These are phyloP conservation scores for Hanseniaspora occidentalis DNA, from an alignment of 805 yeast genomes.

Conservation along the genomic window DNA sequence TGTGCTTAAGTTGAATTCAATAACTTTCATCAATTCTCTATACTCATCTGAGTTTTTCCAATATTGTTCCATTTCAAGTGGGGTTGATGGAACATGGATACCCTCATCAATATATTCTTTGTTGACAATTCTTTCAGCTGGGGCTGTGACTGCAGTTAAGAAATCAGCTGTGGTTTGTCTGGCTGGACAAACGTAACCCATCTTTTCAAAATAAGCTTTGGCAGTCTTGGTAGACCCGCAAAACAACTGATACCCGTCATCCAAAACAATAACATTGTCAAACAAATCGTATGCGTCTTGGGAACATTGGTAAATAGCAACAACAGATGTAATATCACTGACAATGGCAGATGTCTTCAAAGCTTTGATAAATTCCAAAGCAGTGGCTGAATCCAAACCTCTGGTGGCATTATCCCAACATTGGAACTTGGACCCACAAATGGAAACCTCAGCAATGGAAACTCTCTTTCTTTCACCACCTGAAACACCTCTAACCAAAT, in stretches of 20 bases:
- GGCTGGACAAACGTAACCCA: conserved; percentile 55
- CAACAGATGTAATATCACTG: conserved; percentile 41
- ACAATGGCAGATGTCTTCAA: conserved; percentile 49
- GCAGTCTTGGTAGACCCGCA: conserved; percentile 50
- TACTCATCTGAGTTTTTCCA: conserved; percentile 45
- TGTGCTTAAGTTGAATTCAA: conserved; percentile 28
- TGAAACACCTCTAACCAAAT: conserved; percentile 57
- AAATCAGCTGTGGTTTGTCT: conserved; percentile 65
- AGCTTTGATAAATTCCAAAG: conserved; percentile 59
- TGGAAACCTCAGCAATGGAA: conserved; percentile 65
- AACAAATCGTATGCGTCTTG: conserved; percentile 53
- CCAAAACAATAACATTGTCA: conserved; percentile 49
- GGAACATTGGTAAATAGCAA: conserved; percentile 61
- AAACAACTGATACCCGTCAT: conserved; percentile 49
- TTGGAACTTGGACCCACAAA: conserved; percentile 49
- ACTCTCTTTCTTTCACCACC: conserved; percentile 85
- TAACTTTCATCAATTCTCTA: conserved; percentile 28
- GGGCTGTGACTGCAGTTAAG: conserved; percentile 57
- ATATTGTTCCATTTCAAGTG: conserved; percentile 45
- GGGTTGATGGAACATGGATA: conserved; percentile 42
- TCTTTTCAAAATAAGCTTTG: conserved; percentile 41
- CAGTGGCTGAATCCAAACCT: conserved; percentile 78
- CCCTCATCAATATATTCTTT: conserved; percentile 30
- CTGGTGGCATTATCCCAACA: conserved; percentile 80
- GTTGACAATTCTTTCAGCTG: conserved; percentile 38